A percentile compares a stretch with the other conserved stretches of the same genome.
Evolutionary conservation across 78 protist species (phyloP).

Genomic region (Emiliania huxleyi): DNA sequence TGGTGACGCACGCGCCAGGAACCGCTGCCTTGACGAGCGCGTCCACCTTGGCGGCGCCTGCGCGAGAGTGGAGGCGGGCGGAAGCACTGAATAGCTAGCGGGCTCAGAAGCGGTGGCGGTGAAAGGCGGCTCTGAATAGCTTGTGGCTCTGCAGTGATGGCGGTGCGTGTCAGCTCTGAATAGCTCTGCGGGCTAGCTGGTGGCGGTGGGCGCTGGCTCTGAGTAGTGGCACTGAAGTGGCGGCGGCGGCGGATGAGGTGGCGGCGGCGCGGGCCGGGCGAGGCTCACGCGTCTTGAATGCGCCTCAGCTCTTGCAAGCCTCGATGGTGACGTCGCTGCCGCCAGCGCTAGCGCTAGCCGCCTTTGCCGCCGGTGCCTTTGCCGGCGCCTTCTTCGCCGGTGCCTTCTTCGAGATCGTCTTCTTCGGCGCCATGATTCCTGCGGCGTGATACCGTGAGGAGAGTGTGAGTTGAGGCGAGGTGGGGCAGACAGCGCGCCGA

Average conservation of each 20-base stretch:
- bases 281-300: conserved; percentile 2
- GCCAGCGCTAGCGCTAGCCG: not conserved
- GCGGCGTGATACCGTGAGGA: too few relatives aligned
- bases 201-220: too few relatives aligned
- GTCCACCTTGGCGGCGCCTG: not conserved
- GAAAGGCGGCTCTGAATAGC: not conserved
- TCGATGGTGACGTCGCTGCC: not conserved
- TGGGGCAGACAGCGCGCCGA: too few relatives aligned
- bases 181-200: too few relatives aligned
- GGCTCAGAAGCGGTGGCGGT: too few relatives aligned
- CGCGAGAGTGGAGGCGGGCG: not conserved
- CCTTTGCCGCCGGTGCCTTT: not conserved
- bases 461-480: too few relatives aligned
- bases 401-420: not conserved
- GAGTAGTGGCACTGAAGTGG: too few relatives aligned
- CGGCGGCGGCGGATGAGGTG: too few relatives aligned
- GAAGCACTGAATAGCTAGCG: too few relatives aligned
- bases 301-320: conserved; percentile 15
- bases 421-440: conserved; percentile 9
- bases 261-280: too few relatives aligned
- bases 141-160: not conserved
- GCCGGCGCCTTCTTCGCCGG: not conserved
- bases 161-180: too few relatives aligned
- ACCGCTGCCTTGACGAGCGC: not conserved
- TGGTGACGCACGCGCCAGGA: not conserved